These are phyloP conservation scores for Brassica incana DNA, from an alignment of 345 rosid species.

Conservation along the genomic window DNA sequence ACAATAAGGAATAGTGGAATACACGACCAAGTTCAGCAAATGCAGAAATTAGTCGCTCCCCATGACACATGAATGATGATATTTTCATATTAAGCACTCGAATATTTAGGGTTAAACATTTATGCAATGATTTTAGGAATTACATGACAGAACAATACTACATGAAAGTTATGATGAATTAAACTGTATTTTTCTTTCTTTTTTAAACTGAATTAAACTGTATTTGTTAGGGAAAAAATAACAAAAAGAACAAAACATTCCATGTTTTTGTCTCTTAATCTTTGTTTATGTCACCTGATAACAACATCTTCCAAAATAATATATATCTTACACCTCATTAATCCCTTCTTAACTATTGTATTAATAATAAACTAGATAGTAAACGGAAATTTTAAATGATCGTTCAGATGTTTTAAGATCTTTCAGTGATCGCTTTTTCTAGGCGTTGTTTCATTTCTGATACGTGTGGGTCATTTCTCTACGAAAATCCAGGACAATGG, in stretches of 20 bases:
- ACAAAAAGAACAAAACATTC: not conserved
- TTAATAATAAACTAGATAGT: not conserved
- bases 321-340: not conserved
- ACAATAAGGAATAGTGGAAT: constrained; percentile 8
- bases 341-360: not conserved
- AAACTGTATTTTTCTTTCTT: not conserved
- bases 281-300: not conserved
- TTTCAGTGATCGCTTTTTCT: not conserved
- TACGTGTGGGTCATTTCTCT: constrained; percentile 23
- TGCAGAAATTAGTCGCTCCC: not conserved
- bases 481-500: not conserved
- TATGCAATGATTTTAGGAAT: not conserved
- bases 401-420: not conserved
- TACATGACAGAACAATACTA: not conserved
- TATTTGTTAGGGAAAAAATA: not conserved
- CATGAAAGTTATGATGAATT: not conserved
- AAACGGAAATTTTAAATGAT: constrained; percentile 31
- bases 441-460: constrained; percentile 44
- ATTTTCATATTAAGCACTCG: not conserved
- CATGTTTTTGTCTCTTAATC: not conserved
- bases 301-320: not conserved
- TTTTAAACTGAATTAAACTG: no score
- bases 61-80: constrained; percentile 7
- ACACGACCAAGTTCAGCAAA: constrained; percentile 7
- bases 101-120: not conserved